Base-by-base conservation (phyloP, 139 green algal species). In the Eudorina sp. region DNA sequence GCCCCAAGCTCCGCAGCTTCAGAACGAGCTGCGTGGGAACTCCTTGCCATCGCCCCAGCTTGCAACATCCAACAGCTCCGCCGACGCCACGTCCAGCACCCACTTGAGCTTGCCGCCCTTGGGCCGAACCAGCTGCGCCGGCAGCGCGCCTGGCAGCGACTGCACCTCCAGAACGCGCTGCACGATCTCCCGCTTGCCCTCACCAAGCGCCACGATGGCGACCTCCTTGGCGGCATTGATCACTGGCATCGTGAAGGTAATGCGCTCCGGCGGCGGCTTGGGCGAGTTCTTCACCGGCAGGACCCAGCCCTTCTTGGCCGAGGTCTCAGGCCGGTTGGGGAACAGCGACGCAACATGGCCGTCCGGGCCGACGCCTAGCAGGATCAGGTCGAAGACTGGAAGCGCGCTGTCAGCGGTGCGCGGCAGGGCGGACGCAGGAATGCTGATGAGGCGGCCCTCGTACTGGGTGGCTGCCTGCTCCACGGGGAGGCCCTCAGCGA, bases 291-390 rank as follows among this genome's bases (percentile, higher is more conserved):
- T 89, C 3, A 99, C 94, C 5, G 96, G 94, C 78, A 98, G 89
- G 21, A 99, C 94, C 97, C 98, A 99, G 29, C 84, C 69, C 34
- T 80, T 90, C 13, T 89, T 96, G 38, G 85, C 93, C 7, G 94
- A 91, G 0, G 88, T 92, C 25, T 77, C 79, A 38, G 85, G 31
- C 53, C 75, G 70, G 92, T 99, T 98, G 86, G 98, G 98, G 93
- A 99, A 99, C n/a, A 99, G 95, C 1, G 96, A 99, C 36, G 97
- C 97, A 11, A 99, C 92, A 85, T 99, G 98, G 80, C 98, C 98
- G 84, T 99, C 98, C 23, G 98, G 98, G 18, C 98, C 98, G 14
- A 99, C 94, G 58, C 86, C 98, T 53, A 99, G 95, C 51, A 99
- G 86, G n/a, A 99, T 95, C 1, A 97, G 85, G 89, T 99, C 97